phyloP scores from a whole-genome alignment of 2,329 filamentous ascomycete species.

The Spiromastix sp. region DNA sequence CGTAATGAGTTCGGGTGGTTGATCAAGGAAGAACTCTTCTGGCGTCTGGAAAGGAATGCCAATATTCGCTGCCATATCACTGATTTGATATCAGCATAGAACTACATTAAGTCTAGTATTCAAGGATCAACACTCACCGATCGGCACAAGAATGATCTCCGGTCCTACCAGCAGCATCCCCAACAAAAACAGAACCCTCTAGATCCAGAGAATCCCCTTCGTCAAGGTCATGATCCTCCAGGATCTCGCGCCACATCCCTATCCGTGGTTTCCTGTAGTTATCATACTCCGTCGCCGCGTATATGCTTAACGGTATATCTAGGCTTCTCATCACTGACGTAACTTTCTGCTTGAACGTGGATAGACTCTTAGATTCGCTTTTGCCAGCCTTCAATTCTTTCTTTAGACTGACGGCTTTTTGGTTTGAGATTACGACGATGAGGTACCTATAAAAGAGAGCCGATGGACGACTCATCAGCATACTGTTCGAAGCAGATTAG shows the following conservation, averaged over 20 bases:
- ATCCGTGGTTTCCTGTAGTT: constrained; percentile 74
- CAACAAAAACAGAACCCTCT: constrained; percentile 68
- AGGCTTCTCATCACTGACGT: constrained; percentile 55
- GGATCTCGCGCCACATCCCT: constrained; percentile 75
- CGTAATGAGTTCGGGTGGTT: constrained; percentile 53
- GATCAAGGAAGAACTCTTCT: constrained; percentile 78
- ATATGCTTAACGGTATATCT: constrained; percentile 66
- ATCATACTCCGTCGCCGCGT: constrained; percentile 78
- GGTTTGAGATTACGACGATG: constrained; percentile 77
- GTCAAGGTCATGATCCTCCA: constrained; percentile 51
- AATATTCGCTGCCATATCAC: constrained; percentile 77
- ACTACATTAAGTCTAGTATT: no score
- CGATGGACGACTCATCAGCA: no score
- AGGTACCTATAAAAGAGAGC: constrained; percentile 47
- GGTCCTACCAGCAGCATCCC: constrained; percentile 59
- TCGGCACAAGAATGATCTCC: constrained; percentile 53
- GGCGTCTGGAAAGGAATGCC: constrained; percentile 75
- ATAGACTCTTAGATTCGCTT: constrained; percentile 54
- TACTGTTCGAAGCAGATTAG: constrained; percentile 10
- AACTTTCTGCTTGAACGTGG: constrained; percentile 76
- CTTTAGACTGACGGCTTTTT: constrained; percentile 69
- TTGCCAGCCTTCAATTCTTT: constrained; percentile 62
- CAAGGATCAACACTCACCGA: constrained; percentile 37
- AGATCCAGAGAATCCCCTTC: constrained; percentile 50
- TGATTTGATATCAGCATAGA: constrained; percentile 22